Evolutionary conservation across 139 green algal genomes (phyloP).

Genomic region (Auxenochlorella pyrenoidosa): DNA sequence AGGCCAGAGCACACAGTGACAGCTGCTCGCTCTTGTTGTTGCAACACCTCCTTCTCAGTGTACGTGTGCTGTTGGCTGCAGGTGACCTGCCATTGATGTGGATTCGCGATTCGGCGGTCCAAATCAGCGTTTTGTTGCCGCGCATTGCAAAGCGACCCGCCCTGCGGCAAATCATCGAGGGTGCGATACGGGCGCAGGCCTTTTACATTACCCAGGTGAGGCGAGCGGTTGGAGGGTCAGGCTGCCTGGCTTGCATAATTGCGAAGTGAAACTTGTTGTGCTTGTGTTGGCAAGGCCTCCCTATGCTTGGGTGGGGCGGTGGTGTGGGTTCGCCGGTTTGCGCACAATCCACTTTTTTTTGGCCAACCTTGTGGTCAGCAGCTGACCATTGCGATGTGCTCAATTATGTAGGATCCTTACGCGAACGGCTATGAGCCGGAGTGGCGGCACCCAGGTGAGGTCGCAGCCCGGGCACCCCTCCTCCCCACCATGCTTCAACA

Average conservation of each 20-base stretch:
- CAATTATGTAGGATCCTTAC: conserved; percentile 59
- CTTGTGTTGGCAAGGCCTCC: too few relatives aligned
- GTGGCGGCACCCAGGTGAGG: conserved; percentile 42
- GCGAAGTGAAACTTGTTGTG: too few relatives aligned
- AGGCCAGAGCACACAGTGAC: too few relatives aligned
- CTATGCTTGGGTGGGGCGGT: too few relatives aligned
- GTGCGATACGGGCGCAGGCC: conserved; percentile 48
- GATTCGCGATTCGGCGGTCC: conserved; percentile 63
- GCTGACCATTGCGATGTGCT: neutral
- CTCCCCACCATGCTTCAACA: too few relatives aligned
- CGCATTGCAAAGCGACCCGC: conserved; percentile 45
- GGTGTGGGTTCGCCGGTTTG: too few relatives aligned
- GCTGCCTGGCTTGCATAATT: too few relatives aligned
- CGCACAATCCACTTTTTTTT: too few relatives aligned
- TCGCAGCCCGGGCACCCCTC: neutral
- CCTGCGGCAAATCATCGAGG: conserved; percentile 55
- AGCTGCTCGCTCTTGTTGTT: too few relatives aligned
- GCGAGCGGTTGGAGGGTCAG: neutral
- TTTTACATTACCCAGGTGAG: conserved; percentile 60
- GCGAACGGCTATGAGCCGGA: conserved; percentile 63
- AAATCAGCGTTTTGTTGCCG: conserved; percentile 65
- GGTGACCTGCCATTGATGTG: conserved; percentile 70
- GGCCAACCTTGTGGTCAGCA: neutral
- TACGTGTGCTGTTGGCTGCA: neutral
- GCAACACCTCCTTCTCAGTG: too few relatives aligned